Conservation (phyloP, 768 basidiomycete genomes). For the Trametes sanguinea region DNA sequence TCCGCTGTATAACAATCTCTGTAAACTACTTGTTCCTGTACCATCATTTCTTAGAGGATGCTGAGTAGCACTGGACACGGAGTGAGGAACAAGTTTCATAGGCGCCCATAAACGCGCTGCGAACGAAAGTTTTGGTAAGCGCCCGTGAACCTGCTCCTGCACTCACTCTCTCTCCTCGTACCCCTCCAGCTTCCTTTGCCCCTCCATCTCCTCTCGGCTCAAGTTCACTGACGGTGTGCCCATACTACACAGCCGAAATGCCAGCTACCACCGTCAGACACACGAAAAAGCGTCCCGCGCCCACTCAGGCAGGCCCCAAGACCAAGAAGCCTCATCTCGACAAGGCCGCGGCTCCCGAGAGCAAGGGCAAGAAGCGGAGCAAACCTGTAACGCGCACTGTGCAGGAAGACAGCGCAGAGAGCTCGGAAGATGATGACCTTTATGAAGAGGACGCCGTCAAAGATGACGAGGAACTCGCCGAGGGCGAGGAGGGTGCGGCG, state of each 20-base stretch:
- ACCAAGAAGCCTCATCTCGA: conserved; percentile 56
- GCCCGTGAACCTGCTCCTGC: neutral
- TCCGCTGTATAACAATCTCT: neutral
- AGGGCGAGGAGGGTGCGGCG: conserved; percentile 36
- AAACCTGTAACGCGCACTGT: conserved; percentile 53
- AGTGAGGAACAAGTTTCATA: no score
- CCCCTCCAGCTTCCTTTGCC: neutral
- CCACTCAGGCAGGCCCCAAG: conserved; percentile 47
- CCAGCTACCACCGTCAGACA: conserved; percentile 39
- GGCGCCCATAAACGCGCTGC: neutral
- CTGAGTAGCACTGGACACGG: no score
- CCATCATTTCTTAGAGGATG: no score
- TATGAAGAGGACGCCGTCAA: neutral
- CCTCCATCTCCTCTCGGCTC: neutral
- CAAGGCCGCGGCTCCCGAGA: conserved; percentile 39
- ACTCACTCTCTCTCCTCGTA: neutral
- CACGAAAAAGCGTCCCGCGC: conserved; percentile 53
- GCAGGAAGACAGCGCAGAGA: conserved; percentile 38
- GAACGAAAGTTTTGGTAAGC: conserved; percentile 14
- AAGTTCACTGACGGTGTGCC: neutral
- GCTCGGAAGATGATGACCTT: conserved; percentile 41
- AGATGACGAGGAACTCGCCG: conserved; percentile 18
- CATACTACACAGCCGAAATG: neutral
- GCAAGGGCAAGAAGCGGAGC: conserved; percentile 55
- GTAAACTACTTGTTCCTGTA: neutral